These are phyloP conservation scores for Yarrowia galli DNA, from an alignment of 1,139 yeast genomes.

Conservation along the genomic window DNA sequence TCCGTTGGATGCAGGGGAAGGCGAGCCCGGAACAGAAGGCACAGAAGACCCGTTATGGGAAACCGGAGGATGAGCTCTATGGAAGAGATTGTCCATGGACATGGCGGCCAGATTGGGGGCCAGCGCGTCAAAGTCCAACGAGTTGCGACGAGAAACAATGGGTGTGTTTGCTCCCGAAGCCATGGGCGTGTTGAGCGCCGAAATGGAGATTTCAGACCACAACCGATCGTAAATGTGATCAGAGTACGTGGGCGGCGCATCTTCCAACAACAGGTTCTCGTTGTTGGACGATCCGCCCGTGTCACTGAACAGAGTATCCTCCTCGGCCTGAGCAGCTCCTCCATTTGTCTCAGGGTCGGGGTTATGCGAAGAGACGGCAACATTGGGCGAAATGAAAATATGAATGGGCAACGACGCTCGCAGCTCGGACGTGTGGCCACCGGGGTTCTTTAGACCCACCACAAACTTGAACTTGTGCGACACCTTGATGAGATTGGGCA, in stretches of 20 bases:
- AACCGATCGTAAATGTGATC: constrained; percentile 84
- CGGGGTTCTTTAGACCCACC: constrained; percentile 72
- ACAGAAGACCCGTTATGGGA: constrained; percentile 41
- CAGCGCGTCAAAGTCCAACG: constrained; percentile 45
- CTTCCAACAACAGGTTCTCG: constrained; percentile 42
- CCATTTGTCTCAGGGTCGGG: constrained; percentile 42
- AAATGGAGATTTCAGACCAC: constrained; percentile 70
- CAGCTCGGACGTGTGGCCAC: constrained; percentile 77
- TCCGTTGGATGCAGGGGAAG: not conserved
- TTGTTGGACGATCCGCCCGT: constrained; percentile 42
- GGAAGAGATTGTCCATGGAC: constrained; percentile 27
- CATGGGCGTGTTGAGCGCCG: constrained; percentile 64
- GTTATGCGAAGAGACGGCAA: constrained; percentile 54
- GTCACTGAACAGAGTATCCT: constrained; percentile 40
- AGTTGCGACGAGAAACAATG: constrained; percentile 47
- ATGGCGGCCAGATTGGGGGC: constrained; percentile 2
- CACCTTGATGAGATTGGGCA: constrained; percentile 63
- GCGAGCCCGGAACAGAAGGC: constrained; percentile 14
- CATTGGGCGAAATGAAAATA: constrained; percentile 80
- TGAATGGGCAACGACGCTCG: constrained; percentile 76
- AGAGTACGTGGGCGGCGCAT: constrained; percentile 89
- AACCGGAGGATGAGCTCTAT: constrained; percentile 13
- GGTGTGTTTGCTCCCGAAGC: constrained; percentile 58
- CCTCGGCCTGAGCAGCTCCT: constrained; percentile 40
- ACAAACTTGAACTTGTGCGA: constrained; percentile 73